Evolutionary conservation across 2,329 filamentous ascomycete genomes (phyloP), one percentile per base, ranked within the genome.

Genomic region (Fusarium sacchari): DNA sequence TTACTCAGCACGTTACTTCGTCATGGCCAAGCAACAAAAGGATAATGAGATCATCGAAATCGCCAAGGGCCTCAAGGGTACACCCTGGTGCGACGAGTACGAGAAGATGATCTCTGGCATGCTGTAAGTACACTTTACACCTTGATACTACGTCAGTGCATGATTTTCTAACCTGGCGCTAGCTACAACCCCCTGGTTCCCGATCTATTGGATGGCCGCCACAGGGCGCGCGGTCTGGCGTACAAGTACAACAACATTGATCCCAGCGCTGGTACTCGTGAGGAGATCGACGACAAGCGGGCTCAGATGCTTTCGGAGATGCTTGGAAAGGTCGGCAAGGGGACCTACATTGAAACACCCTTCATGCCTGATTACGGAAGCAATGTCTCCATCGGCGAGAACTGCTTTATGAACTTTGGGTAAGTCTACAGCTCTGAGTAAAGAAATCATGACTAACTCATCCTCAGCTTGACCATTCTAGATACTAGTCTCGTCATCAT

Each of bases 401-500:
- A 86, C n/a, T 91, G 91, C 77, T 93, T 92, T 75, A 85, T 89
- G 49, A 91, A 90, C 69, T 83, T 83, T 63, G 81, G 81, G 81
- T 82, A 62, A 50, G 74, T 52, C 6, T 4, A 6, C 3, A 28
- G 6, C 8, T 24, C 8, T 14, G 10, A 18, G 22, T 12, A 1
- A 9, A 5, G 3, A 0, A 15, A 46, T 9, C 1, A 4, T 20
- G n/a, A 11, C 57, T 67, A 22, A 60, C 6, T 1, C 0, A 9
- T 8, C 0, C 6, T n/a, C 22, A 86, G 85, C 67, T 78, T 87
- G 62, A 89, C 90, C 5, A 91, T 95, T 67, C 83, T 95, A 20
- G 93, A 96, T 79, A 94, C 91, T n/a, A 92, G 90, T 72, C 83
- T 89, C 6, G 91, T 95, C 44, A 84, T 81, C 8, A 92, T 95